These are phyloP conservation scores for Yamadazyma conglobata DNA, from an alignment of 1,139 yeast genomes.

Conservation along the genomic window DNA sequence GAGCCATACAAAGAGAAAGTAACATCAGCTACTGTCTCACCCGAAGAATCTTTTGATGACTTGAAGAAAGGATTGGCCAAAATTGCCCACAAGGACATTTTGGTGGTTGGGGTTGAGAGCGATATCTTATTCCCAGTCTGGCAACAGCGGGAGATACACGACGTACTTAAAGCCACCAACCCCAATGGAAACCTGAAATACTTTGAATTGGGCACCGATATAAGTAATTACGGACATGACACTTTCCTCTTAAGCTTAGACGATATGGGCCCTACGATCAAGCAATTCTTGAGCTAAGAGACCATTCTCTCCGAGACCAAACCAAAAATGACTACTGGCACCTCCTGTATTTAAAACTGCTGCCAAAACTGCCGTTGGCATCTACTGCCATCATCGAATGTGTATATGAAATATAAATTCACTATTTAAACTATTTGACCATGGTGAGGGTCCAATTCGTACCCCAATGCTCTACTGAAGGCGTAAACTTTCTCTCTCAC, in stretches of 20 bases:
- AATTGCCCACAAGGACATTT: constrained; percentile 59
- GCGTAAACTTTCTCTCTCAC: constrained; percentile 50
- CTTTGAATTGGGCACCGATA: constrained; percentile 69
- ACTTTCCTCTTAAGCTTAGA: constrained; percentile 78
- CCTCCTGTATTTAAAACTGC: no score
- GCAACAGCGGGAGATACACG: constrained; percentile 85
- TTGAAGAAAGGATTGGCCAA: constrained; percentile 61
- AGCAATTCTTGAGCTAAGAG: constrained; percentile 38
- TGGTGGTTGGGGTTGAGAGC: constrained; percentile 87
- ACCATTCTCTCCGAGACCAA: no score
- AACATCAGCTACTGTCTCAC: constrained; percentile 31
- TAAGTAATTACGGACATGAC: constrained; percentile 86
- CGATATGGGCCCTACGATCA: constrained; percentile 76
- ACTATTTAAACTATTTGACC: constrained; percentile 41
- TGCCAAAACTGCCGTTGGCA: no score
- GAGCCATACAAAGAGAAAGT: constrained; percentile 56
- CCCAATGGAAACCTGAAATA: constrained; percentile 43
- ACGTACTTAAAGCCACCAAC: constrained; percentile 42
- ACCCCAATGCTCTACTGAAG: constrained; percentile 53
- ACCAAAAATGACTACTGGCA: no score
- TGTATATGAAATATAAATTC: constrained; percentile 3
- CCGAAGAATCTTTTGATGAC: constrained; percentile 58
- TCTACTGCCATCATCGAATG: no score
- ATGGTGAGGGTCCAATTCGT: constrained; percentile 58
- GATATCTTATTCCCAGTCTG: constrained; percentile 90